Base-by-base conservation (phyloP, 1,139 yeast genomes). In the Magnusiomyces clavatus region DNA sequence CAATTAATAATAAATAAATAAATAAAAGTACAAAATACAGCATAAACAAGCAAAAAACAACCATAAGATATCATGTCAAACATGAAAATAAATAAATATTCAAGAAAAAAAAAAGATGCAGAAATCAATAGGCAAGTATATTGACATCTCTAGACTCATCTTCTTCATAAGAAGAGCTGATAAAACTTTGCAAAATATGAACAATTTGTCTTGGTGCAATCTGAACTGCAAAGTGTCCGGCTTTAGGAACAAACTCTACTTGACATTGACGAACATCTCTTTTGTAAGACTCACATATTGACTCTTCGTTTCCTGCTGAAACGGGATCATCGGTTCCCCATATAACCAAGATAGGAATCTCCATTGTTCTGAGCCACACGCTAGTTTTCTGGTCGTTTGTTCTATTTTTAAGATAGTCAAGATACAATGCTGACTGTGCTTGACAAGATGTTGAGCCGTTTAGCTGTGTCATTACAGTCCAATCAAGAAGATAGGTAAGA, bases 281-380 rank as follows among this genome's bases (percentile, higher is more conserved):
- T 36, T 31, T 19, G 31, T 35, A 44, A 2, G 47, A 44, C 14
- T 44, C 47, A 34, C 47, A 44, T 14, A 44, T 44, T 6, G 47
- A 44, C 20, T 44, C 40, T 12, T 44, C 47, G 17, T 73, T 74
- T 6, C 76, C 76, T n/a, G 60, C 63, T 11, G 54, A 51, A 3
- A 72, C 67, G 17, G 46, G 46, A 54, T 74, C 78, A 50, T 73
- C 70, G 48, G 67, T 64, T n/a, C 78, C 78, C 78, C 78, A 74
- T 19, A 61, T 58, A 3, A 67, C 67, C 44, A 75, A 62, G 16
- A 73, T 61, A 2, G 77, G 77, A 14, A 72, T 63, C 45, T 69
- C 58, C 1, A 70, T 55, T 3, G 58, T 52, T 49, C 71, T 63
- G 50, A 75, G 65, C 54, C 58, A 72, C 44, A 67, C 51, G 36